Conservation (phyloP, 768 basidiomycete genomes). For the Cubamyces sp. region DNA sequence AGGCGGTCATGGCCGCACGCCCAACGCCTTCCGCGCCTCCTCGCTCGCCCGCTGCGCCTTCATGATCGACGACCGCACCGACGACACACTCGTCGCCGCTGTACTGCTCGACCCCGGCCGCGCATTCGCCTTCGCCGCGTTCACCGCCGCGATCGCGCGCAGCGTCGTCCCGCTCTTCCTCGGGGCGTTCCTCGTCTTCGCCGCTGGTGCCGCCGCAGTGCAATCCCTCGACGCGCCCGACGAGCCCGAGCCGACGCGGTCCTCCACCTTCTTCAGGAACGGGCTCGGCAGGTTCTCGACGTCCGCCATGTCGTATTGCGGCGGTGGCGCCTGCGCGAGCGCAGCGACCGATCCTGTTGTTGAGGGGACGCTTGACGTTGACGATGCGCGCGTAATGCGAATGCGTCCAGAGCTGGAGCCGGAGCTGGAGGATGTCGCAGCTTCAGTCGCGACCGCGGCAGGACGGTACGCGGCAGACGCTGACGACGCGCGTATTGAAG, state of each 20-base stretch:
- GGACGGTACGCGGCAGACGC: slow-evolving; percentile 16
- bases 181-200: slow-evolving; percentile 19
- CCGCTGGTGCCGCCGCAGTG: slow-evolving; percentile 14
- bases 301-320: slow-evolving; percentile 66
- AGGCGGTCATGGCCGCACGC: slow-evolving; percentile 8
- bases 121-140: slow-evolving; percentile 52
- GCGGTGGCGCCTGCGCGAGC: slow-evolving; percentile 19
- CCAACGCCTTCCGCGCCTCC: slow-evolving; percentile 51
- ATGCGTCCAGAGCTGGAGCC: slow-evolving; percentile 18
- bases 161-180: slow-evolving; percentile 50
- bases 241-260: slow-evolving; percentile 28
- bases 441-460: slow-evolving; percentile 10
- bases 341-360: slow-evolving; percentile 2
- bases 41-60: slow-evolving; percentile 54
- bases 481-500: slow-evolving; percentile 35
- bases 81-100: slow-evolving; percentile 8
- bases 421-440: slow-evolving; percentile 15
- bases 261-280: slow-evolving; percentile 63
- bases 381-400: slow-evolving; percentile 20
- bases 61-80: slow-evolving; percentile 46
- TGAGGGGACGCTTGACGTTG: slow-evolving; percentile 21
- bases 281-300: slow-evolving; percentile 88
- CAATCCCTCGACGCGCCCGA: slow-evolving; percentile 22
- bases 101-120: slow-evolving; percentile 18
- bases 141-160: slow-evolving; percentile 56